Percentiles rank a stretch among this genome's conserved stretches.
phyloP scores from a whole-genome alignment of 305 asterid genomes.

The Solanum hybrid region DNA sequence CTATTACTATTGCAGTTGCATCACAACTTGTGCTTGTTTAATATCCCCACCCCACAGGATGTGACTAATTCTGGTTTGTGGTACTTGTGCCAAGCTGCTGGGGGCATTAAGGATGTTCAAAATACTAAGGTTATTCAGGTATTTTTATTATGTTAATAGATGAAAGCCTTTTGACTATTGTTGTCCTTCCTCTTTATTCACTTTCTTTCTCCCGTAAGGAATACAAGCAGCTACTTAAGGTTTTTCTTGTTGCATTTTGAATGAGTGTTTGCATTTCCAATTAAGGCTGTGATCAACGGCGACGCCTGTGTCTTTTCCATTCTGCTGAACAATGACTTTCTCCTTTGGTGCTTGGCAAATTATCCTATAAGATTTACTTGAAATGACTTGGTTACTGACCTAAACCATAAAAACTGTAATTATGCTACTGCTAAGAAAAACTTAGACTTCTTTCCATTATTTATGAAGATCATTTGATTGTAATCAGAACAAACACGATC shows the following conservation, averaged over 20 bases:
- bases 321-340: background rate
- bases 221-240: background rate
- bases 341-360: background rate
- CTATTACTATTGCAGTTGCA: slow-evolving; percentile 2
- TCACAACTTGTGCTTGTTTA: background rate
- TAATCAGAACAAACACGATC: background rate
- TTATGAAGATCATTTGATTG: background rate
- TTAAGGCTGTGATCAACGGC: background rate
- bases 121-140: slow-evolving; percentile 54
- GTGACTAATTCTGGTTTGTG: slow-evolving; percentile 66
- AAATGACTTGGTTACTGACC: background rate
- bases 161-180: background rate
- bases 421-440: background rate
- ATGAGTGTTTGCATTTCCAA: background rate
- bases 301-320: background rate
- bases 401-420: background rate
- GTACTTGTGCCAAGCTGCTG: slow-evolving; percentile 76
- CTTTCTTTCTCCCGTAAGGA: background rate
- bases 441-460: background rate
- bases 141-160: slow-evolving; percentile 1
- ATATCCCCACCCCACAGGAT: slow-evolving; percentile 35
- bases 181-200: background rate
- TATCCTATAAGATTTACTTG: background rate
- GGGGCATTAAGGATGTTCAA: slow-evolving; percentile 38
- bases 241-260: background rate